Evolutionary conservation across 2,329 filamentous ascomycete genomes (phyloP).

Genomic region (Anisogramma anomala): DNA sequence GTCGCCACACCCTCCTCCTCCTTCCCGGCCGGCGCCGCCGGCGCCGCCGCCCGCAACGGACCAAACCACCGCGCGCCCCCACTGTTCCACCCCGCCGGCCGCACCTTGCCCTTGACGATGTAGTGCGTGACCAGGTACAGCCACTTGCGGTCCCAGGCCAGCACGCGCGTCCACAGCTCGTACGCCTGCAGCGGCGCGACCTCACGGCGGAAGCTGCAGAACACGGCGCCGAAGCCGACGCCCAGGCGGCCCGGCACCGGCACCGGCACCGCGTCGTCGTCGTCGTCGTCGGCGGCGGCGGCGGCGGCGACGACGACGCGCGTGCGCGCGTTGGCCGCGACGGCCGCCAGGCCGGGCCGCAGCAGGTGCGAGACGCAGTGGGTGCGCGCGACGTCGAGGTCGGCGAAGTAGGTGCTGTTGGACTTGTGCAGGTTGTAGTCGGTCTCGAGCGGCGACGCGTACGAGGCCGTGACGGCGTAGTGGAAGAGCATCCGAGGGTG

Average conservation of each 20-base stretch:
- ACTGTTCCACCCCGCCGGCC: slow-evolving; percentile 42
- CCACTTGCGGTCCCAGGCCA: slow-evolving; percentile 75
- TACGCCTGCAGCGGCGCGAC: slow-evolving; percentile 58
- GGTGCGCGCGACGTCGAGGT: slow-evolving; percentile 73
- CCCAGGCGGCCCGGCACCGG: slow-evolving; percentile 42
- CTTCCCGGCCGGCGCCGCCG: too few relatives aligned
- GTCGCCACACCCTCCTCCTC: slow-evolving; percentile 30
- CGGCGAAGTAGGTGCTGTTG: slow-evolving; percentile 66
- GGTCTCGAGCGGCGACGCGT: slow-evolving; percentile 25
- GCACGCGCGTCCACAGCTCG: slow-evolving; percentile 61
- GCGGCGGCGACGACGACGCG: slow-evolving; percentile 40
- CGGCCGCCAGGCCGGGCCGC: slow-evolving; percentile 42
- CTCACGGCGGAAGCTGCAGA: slow-evolving; percentile 63
- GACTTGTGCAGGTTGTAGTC: slow-evolving; percentile 31
- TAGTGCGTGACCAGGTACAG: slow-evolving; percentile 66
- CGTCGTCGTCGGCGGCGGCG: slow-evolving; percentile 40
- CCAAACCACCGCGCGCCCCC: slow-evolving; percentile 30
- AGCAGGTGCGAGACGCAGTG: slow-evolving; percentile 64
- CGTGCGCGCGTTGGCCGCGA: slow-evolving; percentile 37
- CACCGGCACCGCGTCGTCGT: slow-evolving; percentile 37
- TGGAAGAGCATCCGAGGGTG: slow-evolving; percentile 25
- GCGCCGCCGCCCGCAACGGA: slow-evolving; percentile 8
- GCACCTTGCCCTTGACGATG: slow-evolving; percentile 48
- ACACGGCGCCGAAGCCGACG: slow-evolving; percentile 61
- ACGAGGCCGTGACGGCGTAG: slow-evolving; percentile 22